phyloP scores from a whole-genome alignment of 176 grass and related monocot species.

The Alloteropsis semialata region DNA sequence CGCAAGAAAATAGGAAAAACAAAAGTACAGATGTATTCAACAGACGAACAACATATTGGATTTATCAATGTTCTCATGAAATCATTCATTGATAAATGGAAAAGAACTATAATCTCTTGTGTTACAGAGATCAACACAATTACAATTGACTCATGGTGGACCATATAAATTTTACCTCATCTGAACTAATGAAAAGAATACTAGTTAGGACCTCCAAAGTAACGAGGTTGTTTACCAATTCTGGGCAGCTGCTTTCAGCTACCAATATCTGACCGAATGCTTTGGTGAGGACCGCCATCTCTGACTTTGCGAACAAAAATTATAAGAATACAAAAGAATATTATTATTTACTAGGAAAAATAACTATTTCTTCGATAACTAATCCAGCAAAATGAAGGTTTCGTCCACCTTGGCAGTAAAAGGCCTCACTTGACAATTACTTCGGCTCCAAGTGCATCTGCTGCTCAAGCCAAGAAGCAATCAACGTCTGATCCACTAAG shows the following conservation, averaged over 20 bases:
- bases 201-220: conserved; percentile 48
- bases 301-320: conserved; percentile 53
- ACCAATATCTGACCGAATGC: conserved; percentile 36
- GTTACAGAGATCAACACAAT: conserved; percentile 37
- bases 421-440: conserved; percentile 17
- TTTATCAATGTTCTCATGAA: conserved; percentile 28
- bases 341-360: conserved; percentile 72
- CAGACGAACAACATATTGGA: not conserved
- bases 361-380: conserved; percentile 48
- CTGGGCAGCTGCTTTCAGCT: conserved; percentile 40
- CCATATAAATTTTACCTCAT: conserved; percentile 21
- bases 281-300: conserved; percentile 47
- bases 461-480: conserved; percentile 82
- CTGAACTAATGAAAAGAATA: conserved; percentile 63
- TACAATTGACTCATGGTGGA: conserved; percentile 12
- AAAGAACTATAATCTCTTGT: conserved; percentile 39
- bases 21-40: not conserved
- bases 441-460: conserved; percentile 71
- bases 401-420: conserved; percentile 14
- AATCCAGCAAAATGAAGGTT: conserved; percentile 35
- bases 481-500: conserved; percentile 44
- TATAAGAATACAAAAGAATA: conserved; percentile 66
- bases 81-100: conserved; percentile 32
- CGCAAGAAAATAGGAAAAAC: not conserved
- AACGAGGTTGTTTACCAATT: conserved; percentile 40